Percentiles rank a stretch among this genome's conserved stretches.
Conservation (phyloP, 2,329 filamentous ascomycete species). For the Penicillium hesseltinei region DNA sequence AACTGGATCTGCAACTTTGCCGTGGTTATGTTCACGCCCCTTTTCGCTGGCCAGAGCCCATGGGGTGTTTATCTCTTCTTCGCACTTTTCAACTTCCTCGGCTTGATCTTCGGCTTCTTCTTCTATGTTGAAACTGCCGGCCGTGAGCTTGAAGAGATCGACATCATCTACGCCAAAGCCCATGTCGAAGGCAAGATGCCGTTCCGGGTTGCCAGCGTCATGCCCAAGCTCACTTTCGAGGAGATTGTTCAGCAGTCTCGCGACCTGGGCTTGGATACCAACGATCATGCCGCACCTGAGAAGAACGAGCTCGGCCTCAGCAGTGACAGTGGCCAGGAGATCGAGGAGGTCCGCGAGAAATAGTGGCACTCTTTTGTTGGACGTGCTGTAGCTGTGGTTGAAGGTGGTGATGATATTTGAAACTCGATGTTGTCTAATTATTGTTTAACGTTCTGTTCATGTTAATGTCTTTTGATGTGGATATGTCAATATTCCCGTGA, state of each 20-base stretch:
- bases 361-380: not conserved
- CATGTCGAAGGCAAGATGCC: slow-evolving; percentile 26
- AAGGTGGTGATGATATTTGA: not conserved
- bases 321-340: slow-evolving; percentile 15
- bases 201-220: slow-evolving; percentile 23
- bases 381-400: not conserved
- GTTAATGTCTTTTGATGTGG: not conserved
- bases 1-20: slow-evolving; percentile 58
- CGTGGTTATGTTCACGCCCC: slow-evolving; percentile 49
- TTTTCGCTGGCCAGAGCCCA: slow-evolving; percentile 33
- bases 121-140: slow-evolving; percentile 51
- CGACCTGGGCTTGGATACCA: slow-evolving; percentile 24
- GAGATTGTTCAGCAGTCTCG: slow-evolving; percentile 26
- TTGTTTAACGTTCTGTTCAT: not conserved
- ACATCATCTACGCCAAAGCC: slow-evolving; percentile 10
- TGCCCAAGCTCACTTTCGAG: slow-evolving; percentile 33
- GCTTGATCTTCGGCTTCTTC: slow-evolving; percentile 51
- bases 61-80: slow-evolving; percentile 47
- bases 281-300: slow-evolving; percentile 4
- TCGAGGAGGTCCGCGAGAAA: slow-evolving; percentile 8
- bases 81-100: slow-evolving; percentile 38
- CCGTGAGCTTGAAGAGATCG: slow-evolving; percentile 41
- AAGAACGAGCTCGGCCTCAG: slow-evolving; percentile 25
- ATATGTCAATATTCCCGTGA: not conserved
- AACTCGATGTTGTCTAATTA: not conserved